Base-by-base conservation (phyloP, 306 rosid genomes). In the Cyamopsis tetragonoloba region DNA sequence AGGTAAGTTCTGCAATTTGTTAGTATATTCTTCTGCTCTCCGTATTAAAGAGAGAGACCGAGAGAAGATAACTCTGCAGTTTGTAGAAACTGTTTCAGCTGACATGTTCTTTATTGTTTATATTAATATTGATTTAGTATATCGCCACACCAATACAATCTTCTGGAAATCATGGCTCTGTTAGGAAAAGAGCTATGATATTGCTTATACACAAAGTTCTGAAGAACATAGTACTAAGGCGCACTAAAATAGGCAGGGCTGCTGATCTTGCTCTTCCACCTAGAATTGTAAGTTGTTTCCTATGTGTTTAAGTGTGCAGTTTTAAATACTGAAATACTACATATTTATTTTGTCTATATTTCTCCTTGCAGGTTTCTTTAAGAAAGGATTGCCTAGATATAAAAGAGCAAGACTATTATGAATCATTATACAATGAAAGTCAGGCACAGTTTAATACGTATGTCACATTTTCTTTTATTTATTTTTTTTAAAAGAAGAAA, bases 241-340 rank as follows among this genome's bases (percentile, higher is more conserved):
- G 97, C 14, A 89, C 98, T n/a, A 93, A 89, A 79, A 66, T 83
- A 69, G 96, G 96, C 73, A 80, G 98, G 72, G 96, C 97, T 59
- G 83, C 95, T 62, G 98, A 93, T 73, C 97, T 93, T 35, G 95
- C 93, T 48, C 96, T 93, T 66, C 98, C 98, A 54, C 96, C 97
- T 20, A 80, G 98, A 83, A 89, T 88, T 44, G 97, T 93, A 83
- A 79, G 95, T 83, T 70, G 30, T 37, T 46, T 53, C 59, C 47
- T 9, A 4, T 35, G 49, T 61, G 82, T 50, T 51, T 23, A 6
- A 59, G 23, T 53, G 10, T 49, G 41, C 11, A 22, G 22, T 60
- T 61, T 30, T 66, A 48, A 60, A 9, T 34, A 39, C 20, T 50
- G 59, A 22, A 41, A 28, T 46, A 18, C 7, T 59, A 22, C 54